Base-by-base conservation (phyloP, 805 yeast species). In the Myxozyma kluyveri region DNA sequence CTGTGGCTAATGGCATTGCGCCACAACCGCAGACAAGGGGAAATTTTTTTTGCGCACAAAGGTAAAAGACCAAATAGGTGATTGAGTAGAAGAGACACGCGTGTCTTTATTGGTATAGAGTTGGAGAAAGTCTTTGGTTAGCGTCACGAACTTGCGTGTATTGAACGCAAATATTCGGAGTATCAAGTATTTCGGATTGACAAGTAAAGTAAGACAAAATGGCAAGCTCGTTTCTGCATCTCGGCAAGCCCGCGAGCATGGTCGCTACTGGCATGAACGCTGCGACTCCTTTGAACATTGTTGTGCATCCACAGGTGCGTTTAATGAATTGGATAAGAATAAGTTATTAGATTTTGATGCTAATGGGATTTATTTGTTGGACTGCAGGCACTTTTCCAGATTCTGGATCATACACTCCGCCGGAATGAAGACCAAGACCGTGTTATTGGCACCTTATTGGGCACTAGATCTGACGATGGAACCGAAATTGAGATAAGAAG, bases 401-500 rank as follows among this genome's bases (percentile, higher is more conserved):
- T 88, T 52, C 75, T 88, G 56, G 93, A 88, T 66, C 82, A 86
- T 57, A 73, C 83, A 23, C 72, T 80, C 51, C 76, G 86, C 70
- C 80, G 72, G 68, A 74, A 73, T 66, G 79, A 77, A 59, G 55
- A 39, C 22, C 75, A 73, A 56, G 63, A 65, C 45, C 78, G 93
- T 67, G 80, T 84, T 55, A 82, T 88, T 61, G 96, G 96, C 56
- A 86, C 95, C 12, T 75, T 88, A 54, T 73, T 88, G 42, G 96
- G 96, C 31, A 70, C 77, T 43, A 78, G 95, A 67, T 83, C 90
- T 23, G 95, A 88, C 56, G 96, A 88, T 66, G 95, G 95, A 12
- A 72, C 79, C 17, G 84, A 79, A 62, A 75, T 86, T 41, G 91
- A 83, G 63, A 73, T 88, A 62, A 78, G 81, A 65, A 86, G 81